These are phyloP conservation scores for Marchantia paleacea DNA, from an alignment of 225 moss, liverwort and hornwort species.

Conservation along the genomic window DNA sequence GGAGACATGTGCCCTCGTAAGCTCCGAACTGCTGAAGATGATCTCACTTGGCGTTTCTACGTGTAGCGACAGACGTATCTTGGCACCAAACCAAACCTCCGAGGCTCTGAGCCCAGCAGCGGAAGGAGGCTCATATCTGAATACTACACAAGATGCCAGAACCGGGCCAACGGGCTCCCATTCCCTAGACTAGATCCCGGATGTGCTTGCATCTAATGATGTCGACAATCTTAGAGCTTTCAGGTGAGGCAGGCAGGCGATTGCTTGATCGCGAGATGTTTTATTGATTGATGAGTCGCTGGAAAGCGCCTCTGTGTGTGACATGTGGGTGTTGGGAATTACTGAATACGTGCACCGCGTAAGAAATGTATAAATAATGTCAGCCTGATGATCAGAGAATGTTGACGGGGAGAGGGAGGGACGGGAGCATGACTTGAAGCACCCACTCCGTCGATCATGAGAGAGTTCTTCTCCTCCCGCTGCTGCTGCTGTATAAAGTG, in stretches of 20 bases:
- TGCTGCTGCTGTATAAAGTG: background rate
- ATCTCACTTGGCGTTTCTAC: background rate
- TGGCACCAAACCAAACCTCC: background rate
- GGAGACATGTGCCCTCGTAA: background rate
- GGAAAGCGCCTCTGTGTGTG: background rate
- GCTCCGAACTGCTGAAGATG: background rate
- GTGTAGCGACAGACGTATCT: background rate
- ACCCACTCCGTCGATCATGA: background rate
- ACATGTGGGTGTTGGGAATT: background rate
- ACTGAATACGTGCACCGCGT: no score
- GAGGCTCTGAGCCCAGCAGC: background rate
- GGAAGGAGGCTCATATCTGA: background rate
- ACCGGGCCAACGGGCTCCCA: background rate
- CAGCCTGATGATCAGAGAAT: background rate
- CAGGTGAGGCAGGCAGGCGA: no score
- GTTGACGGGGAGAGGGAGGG: background rate
- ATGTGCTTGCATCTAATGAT: no score
- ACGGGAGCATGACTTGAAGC: background rate
- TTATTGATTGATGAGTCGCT: background rate
- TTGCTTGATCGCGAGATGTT: background rate
- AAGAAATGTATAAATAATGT: no score
- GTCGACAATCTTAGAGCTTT: no score
- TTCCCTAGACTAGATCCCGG: no score
- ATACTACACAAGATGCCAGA: background rate
- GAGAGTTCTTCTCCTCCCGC: background rate